These are phyloP conservation scores for Aotearoamyces nothofagi DNA, from an alignment of 2,329 filamentous ascomycete species.

Conservation along the genomic window DNA sequence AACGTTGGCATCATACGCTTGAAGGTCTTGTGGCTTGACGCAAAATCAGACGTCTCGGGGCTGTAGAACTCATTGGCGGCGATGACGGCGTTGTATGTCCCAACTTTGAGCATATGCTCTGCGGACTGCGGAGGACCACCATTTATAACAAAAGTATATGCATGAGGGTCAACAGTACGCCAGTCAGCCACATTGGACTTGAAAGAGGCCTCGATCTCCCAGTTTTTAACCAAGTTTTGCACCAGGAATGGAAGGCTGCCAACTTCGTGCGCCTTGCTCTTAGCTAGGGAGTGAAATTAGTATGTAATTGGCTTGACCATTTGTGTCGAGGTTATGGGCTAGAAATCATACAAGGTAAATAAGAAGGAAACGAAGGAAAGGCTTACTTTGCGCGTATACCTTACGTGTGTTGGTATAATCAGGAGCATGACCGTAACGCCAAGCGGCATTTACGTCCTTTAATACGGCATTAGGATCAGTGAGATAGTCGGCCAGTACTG, in stretches of 20 bases:
- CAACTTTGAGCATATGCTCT: conserved; percentile 50
- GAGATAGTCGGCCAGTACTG: conserved; percentile 42
- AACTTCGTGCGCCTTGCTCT: conserved; percentile 36
- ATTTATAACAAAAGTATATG: conserved; percentile 50
- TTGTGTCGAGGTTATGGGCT: background rate
- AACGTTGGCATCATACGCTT: conserved; percentile 62
- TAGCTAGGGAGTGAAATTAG: conserved; percentile 27
- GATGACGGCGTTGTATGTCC: conserved; percentile 56
- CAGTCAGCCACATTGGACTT: conserved; percentile 45
- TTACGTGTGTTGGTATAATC: conserved; percentile 50
- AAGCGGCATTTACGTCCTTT: conserved; percentile 33
- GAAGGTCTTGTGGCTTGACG: conserved; percentile 52
- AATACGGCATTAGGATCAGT: conserved; percentile 42
- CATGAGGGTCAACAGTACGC: conserved; percentile 44
- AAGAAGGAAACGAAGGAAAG: background rate
- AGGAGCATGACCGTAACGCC: conserved; percentile 44
- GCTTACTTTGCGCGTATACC: conserved; percentile 41
- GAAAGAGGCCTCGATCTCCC: conserved; percentile 58
- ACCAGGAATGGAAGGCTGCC: conserved; percentile 43
- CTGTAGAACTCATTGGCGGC: conserved; percentile 48
- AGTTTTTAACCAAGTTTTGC: conserved; percentile 58
- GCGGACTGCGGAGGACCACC: conserved; percentile 38
- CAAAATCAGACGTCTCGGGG: conserved; percentile 44
- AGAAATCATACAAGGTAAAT: background rate
- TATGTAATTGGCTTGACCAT: background rate